Percentiles rank a stretch among this genome's conserved stretches.
These are phyloP conservation scores for Fusarium subtropicale DNA, from an alignment of 2,329 filamentous ascomycete genomes.

Conservation along the genomic window DNA sequence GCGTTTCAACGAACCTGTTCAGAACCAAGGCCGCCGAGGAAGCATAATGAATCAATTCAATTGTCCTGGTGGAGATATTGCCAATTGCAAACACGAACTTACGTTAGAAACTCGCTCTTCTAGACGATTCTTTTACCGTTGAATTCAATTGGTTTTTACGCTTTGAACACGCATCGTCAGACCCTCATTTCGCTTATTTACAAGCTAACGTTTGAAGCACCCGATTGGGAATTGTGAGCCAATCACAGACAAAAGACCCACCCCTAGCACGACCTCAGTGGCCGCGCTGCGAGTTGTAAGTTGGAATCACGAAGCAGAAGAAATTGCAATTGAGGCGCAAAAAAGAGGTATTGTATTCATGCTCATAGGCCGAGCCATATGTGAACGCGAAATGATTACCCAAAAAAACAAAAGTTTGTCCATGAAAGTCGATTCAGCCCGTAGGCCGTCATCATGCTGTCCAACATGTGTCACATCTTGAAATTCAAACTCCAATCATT, in stretches of 20 bases:
- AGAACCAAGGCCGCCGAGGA: no score
- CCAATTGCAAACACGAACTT: not conserved
- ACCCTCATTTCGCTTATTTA: constrained; percentile 34
- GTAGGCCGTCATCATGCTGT: constrained; percentile 36
- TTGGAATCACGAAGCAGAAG: not conserved
- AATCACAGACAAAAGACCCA: constrained; percentile 18
- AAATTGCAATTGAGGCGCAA: constrained; percentile 17
- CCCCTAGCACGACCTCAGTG: constrained; percentile 12
- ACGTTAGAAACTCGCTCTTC: not conserved
- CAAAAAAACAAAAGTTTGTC: constrained; percentile 41
- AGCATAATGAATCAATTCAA: not conserved
- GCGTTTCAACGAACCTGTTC: not conserved
- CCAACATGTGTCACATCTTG: constrained; percentile 34
- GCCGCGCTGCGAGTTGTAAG: not conserved
- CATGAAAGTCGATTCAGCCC: constrained; percentile 41
- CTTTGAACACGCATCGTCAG: not conserved
- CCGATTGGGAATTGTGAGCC: constrained; percentile 27
- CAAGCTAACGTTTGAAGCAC: constrained; percentile 4
- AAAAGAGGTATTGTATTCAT: constrained; percentile 46
- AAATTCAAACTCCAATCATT: constrained; percentile 44
- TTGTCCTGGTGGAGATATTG: not conserved
- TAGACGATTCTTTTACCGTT: not conserved
- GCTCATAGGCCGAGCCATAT: constrained; percentile 41
- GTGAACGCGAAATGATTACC: constrained; percentile 43
- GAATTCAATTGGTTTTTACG: not conserved